These are phyloP conservation scores for Solanum gracilifrons DNA, from an alignment of 257 asterid species.

Conservation along the genomic window DNA sequence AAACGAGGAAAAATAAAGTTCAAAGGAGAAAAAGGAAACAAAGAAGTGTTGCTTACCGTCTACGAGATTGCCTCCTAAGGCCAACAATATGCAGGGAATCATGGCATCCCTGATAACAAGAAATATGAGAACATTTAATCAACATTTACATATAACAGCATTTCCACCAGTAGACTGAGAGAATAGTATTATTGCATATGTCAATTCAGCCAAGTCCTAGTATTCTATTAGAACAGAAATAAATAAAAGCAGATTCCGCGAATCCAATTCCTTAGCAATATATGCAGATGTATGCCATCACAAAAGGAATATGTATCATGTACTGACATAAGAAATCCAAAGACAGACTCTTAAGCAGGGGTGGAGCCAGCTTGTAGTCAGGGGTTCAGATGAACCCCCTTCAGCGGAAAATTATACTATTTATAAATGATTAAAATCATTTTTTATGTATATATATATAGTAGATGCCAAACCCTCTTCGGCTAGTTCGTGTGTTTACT, in stretches of 20 bases:
- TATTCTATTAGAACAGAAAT: not conserved
- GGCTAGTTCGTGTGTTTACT: too few species aligned
- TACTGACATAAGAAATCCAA: not conserved
- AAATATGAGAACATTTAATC: not conserved
- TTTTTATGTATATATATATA: too few species aligned
- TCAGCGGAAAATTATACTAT: not conserved
- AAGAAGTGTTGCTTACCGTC: slow-evolving; percentile 41
- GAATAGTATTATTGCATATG: not conserved
- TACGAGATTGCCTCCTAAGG: slow-evolving; percentile 96
- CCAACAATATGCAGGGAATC: slow-evolving; percentile 96
- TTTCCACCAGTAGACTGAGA: not conserved
- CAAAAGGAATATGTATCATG: not conserved
- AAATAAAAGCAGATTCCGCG: not conserved
- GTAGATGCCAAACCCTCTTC: too few species aligned
- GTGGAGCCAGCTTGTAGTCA: not conserved
- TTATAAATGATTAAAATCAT: too few species aligned
- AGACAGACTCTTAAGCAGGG: not conserved
- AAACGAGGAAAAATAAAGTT: not conserved
- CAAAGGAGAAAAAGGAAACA: not conserved
- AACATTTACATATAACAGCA: not conserved
- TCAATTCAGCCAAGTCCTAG: not conserved
- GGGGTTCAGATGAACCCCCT: not conserved
- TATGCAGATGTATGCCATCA: not conserved
- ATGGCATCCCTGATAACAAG: slow-evolving; percentile 75
- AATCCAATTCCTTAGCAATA: not conserved